phyloP scores from a whole-genome alignment of 306 rosid species.

The Quercus ilex region DNA sequence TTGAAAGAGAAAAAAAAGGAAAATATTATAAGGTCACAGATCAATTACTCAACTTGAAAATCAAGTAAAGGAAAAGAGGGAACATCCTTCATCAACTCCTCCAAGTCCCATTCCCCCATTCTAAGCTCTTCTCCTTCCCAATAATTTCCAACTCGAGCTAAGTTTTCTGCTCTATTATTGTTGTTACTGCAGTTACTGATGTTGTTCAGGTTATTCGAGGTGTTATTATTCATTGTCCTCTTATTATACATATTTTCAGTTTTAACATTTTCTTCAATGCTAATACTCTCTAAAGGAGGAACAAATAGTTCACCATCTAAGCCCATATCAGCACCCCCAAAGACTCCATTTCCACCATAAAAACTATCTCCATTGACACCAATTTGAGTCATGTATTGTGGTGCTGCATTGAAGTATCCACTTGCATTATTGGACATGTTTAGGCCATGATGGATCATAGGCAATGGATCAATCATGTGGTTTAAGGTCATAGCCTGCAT shows the following conservation, averaged over 20 bases:
- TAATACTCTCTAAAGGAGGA: conserved; percentile 65
- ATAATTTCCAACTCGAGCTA: conserved; percentile 44
- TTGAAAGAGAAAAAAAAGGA: background rate
- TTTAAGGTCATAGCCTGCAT: conserved; percentile 34
- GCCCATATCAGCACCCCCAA: conserved; percentile 38
- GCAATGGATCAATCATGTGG: conserved; percentile 46
- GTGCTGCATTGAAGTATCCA: conserved; percentile 32
- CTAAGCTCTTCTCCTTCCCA: conserved; percentile 51
- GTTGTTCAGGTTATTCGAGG: conserved; percentile 11
- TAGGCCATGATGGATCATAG: conserved; percentile 33
- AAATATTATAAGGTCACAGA: background rate
- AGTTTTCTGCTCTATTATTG: conserved; percentile 33
- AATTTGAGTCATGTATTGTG: conserved; percentile 35
- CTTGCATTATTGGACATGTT: conserved; percentile 27
- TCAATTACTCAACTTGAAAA: conserved; percentile 39
- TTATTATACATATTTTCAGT: conserved; percentile 32
- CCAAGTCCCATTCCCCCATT: conserved; percentile 82
- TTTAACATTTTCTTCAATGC: conserved; percentile 37
- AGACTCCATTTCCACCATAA: conserved; percentile 34
- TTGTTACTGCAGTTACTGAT: background rate
- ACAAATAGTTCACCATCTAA: conserved; percentile 47
- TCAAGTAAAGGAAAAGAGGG: conserved; percentile 70
- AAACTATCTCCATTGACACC: conserved; percentile 19
- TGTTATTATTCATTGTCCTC: conserved; percentile 16
- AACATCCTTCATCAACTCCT: conserved; percentile 82